Evolutionary conservation across 148 eudicot genomes (phyloP), one percentile per base, ranked within the genome.

Genomic region (Suaeda aralocaspica): DNA sequence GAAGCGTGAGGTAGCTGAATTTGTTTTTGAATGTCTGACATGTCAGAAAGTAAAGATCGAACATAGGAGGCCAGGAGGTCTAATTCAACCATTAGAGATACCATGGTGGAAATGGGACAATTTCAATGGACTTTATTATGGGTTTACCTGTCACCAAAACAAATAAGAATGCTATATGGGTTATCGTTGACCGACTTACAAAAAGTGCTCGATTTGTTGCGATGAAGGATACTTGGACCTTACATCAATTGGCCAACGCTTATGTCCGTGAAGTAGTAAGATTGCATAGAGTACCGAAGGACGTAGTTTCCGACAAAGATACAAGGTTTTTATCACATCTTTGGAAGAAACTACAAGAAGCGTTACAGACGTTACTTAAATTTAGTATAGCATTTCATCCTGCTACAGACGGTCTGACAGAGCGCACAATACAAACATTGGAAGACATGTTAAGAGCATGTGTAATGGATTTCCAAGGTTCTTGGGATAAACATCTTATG

Each of bases 11-110:
- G 15, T 57, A 0, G 61, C 34, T 2, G 34, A 57, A 6, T 28
- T 57, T 57, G 61, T 57, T 1, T 33, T n/a, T 57, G 5, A 9
- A 12, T 57, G 36, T 6, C 13, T 57, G 18, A 29, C 26, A 0
- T 57, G 61, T 57, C 61, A 57, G 26, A 57, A 57, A 34, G 61
- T 57, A 2, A 57, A 57, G 34, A 26, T 57, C 13, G 61, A 57
- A 7, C 34, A 57, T 57, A 18, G 12, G 26, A 57, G n/a, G 7
- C 60, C 19, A 2, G 31, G 60, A 6, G 60, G 60, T 3, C 10
- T 28, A 0, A 6, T 25, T 1, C 34, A 57, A 12, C 36, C 33
- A 11, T 12, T 57, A 10, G 18, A 26, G 11, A 57, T 57, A 25
- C 60, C 34, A 0, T 8, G 33, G 3, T 57, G 60, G 60, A 57